Evolutionary conservation across 2,329 filamentous ascomycete genomes (phyloP).

Genomic region (Talaromyces sp.): DNA sequence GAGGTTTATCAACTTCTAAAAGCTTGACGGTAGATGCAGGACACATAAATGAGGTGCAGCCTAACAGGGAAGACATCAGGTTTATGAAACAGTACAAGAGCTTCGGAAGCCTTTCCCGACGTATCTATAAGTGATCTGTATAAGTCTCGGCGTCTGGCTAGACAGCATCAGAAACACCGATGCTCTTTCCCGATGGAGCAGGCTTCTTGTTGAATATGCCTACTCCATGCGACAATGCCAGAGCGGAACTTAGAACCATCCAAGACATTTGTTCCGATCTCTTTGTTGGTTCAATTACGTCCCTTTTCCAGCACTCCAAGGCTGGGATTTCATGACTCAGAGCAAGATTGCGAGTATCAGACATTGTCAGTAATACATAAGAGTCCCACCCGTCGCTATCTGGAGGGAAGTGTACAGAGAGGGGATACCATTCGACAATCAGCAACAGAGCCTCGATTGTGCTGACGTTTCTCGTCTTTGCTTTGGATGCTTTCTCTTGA

Average conservation of each 20-base stretch:
- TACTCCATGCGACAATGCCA: constrained; percentile 30
- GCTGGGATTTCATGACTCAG: constrained; percentile 39
- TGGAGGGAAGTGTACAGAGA: constrained; percentile 52
- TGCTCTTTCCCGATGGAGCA: neutral
- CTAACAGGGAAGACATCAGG: neutral
- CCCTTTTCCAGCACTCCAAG: constrained; percentile 48
- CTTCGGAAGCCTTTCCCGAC: neutral
- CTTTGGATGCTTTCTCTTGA: constrained; percentile 16
- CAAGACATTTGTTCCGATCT: constrained; percentile 57
- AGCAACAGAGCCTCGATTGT: constrained; percentile 13
- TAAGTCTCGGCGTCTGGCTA: neutral
- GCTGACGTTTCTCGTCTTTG: constrained; percentile 12
- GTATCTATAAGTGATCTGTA: neutral
- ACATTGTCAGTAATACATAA: neutral
- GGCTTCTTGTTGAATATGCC: neutral
- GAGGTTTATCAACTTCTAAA: neutral
- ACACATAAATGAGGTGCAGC: neutral
- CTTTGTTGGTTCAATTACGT: constrained; percentile 53
- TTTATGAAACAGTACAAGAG: neutral
- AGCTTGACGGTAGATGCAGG: neutral
- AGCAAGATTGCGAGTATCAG: neutral
- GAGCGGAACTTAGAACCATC: constrained; percentile 54
- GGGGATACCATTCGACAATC: constrained; percentile 55
- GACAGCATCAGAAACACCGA: neutral
- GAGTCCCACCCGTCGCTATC: constrained; percentile 55